Conservation (phyloP, 495 filamentous ascomycete genomes). For the Emericellopsis terricola region DNA sequence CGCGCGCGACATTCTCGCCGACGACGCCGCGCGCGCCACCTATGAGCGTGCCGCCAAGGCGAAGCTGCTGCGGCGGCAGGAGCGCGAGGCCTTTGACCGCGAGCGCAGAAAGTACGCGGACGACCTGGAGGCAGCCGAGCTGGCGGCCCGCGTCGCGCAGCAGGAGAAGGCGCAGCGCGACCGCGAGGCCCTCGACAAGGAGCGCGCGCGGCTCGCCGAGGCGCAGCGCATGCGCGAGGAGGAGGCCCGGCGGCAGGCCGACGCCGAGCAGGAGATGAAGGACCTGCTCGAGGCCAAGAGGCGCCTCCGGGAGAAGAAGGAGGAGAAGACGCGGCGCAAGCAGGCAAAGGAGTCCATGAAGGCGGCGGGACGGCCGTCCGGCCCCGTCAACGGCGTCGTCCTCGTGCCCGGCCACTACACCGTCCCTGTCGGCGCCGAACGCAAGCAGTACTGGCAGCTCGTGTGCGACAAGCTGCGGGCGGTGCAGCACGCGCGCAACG, state of each 20-base stretch:
- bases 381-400: not conserved
- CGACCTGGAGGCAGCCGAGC: constrained; percentile 15
- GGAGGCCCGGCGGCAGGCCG: constrained; percentile 5
- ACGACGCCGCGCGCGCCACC: constrained; percentile 16
- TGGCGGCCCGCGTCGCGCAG: constrained; percentile 5
- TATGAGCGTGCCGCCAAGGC: constrained; percentile 24
- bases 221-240: constrained; percentile 17
- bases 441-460: constrained; percentile 3
- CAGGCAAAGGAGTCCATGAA: constrained; percentile 9
- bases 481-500: not conserved
- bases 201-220: constrained; percentile 16
- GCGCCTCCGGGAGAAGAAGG: constrained; percentile 12
- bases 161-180: constrained; percentile 11
- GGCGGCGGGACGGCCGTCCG: constrained; percentile 3
- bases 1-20: constrained; percentile 24
- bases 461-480: constrained; percentile 3
- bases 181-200: constrained; percentile 9
- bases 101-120: constrained; percentile 14
- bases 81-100: constrained; percentile 11
- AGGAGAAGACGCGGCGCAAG: constrained; percentile 16
- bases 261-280: constrained; percentile 7
- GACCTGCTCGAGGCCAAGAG: constrained; percentile 22
- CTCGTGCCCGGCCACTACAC: constrained; percentile 10
- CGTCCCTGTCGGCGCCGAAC: not conserved
- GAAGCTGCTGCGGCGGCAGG: constrained; percentile 14